Percentiles rank a stretch among this genome's conserved stretches.
Evolutionary conservation across 139 green algal species (phyloP).

Genomic region (Coelastrella sp.): DNA sequence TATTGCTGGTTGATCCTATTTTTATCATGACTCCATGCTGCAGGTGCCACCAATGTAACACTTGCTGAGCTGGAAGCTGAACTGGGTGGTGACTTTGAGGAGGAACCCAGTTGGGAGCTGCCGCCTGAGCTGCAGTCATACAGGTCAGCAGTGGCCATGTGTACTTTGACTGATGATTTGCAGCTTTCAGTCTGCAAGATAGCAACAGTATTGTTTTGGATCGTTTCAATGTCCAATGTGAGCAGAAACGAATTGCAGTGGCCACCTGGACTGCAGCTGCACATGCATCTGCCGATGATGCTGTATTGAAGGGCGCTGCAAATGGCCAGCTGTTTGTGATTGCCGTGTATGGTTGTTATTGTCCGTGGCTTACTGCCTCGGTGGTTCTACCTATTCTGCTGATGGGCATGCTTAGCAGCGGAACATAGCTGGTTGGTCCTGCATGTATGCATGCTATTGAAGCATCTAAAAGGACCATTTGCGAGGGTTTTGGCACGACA

Average conservation of each 20-base stretch:
- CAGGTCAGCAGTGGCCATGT: neutral
- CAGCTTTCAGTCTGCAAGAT: neutral
- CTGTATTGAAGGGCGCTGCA: neutral
- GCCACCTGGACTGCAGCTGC: neutral
- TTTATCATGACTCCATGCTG: neutral
- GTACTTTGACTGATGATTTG: neutral
- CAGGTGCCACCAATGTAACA: neutral
- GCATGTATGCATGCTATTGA: no score
- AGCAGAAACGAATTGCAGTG: neutral
- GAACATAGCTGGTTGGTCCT: no score
- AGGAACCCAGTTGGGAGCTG: slow-evolving; percentile 57
- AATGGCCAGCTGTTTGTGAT: no score
- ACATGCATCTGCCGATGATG: neutral
- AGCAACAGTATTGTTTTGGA: neutral
- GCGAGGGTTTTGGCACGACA: no score
- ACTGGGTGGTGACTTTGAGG: slow-evolving; percentile 20
- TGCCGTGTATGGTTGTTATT: no score
- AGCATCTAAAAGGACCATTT: no score
- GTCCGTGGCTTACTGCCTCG: no score
- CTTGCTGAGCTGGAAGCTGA: slow-evolving; percentile 36
- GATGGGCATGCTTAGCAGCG: no score
- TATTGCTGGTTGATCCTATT: no score
- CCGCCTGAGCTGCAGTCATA: slow-evolving; percentile 54
- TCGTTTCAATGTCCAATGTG: no score
- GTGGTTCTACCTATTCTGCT: neutral